These are phyloP conservation scores for Aspergillus ostianus DNA, from an alignment of 495 filamentous ascomycete species.

Conservation along the genomic window DNA sequence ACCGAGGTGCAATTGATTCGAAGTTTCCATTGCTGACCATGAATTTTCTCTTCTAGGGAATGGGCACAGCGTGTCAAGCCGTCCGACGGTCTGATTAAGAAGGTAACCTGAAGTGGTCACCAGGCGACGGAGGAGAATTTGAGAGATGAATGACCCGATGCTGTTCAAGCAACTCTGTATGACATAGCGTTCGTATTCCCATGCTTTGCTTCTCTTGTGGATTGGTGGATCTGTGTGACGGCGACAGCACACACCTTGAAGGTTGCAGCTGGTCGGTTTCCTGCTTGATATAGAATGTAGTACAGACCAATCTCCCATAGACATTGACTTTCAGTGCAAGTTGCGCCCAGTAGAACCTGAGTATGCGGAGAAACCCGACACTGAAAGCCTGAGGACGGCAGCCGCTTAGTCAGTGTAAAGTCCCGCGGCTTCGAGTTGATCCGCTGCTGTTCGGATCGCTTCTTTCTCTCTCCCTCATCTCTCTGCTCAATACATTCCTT, in stretches of 20 bases:
- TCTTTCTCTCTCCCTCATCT: slow-evolving; percentile 6
- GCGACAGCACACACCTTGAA: background rate
- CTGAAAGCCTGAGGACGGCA: background rate
- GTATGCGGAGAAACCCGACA: background rate
- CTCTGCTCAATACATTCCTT: slow-evolving; percentile 6
- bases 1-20: background rate
- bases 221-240: background rate
- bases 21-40: background rate
- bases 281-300: slow-evolving; percentile 9
- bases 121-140: background rate
- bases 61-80: slow-evolving; percentile 71
- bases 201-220: slow-evolving; percentile 1
- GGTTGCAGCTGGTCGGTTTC: background rate
- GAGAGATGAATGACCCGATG: slow-evolving; percentile 19
- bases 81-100: slow-evolving; percentile 59
- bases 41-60: slow-evolving; percentile 48
- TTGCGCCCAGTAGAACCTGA: background rate
- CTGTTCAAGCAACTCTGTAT: slow-evolving; percentile 13
- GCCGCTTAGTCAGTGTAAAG: slow-evolving; percentile 25
- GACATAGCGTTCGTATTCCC: slow-evolving; percentile 6
- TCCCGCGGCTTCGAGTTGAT: slow-evolving; percentile 23
- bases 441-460: slow-evolving; percentile 11
- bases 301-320: slow-evolving; percentile 5
- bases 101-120: slow-evolving; percentile 28
- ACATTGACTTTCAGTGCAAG: background rate